Evolutionary conservation across 2,329 filamentous ascomycete species (phyloP).

Genomic region (Pseudocercospora musae): DNA sequence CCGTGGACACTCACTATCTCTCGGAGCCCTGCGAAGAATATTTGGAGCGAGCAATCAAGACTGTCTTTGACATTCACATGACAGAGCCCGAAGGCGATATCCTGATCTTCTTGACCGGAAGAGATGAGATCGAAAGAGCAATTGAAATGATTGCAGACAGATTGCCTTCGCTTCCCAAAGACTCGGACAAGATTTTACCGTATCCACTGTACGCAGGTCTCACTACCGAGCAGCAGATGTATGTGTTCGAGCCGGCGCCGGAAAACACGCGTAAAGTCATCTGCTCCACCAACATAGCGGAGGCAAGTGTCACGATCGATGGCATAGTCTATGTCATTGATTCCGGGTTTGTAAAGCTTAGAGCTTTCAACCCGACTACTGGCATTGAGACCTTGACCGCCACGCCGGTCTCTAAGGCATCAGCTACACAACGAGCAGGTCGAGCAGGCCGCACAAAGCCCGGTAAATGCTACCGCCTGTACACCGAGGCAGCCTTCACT

Average conservation of each 20-base stretch:
- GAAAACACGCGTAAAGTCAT: slow-evolving; percentile 86
- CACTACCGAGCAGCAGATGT: slow-evolving; percentile 88
- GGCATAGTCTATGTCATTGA: slow-evolving; percentile 91
- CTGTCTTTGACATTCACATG: slow-evolving; percentile 82
- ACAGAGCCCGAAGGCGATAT: slow-evolving; percentile 82
- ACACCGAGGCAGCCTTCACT: slow-evolving; percentile 71
- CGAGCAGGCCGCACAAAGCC: slow-evolving; percentile 83
- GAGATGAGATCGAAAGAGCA: slow-evolving; percentile 84
- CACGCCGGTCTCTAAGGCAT: slow-evolving; percentile 81
- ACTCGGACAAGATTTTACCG: slow-evolving; percentile 60
- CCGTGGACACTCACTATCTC: slow-evolving; percentile 81
- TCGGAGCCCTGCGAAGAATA: slow-evolving; percentile 80
- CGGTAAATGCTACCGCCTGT: slow-evolving; percentile 92
- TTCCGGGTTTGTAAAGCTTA: slow-evolving; percentile 83
- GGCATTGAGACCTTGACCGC: slow-evolving; percentile 85
- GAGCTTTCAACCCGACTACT: slow-evolving; percentile 77
- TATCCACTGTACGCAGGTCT: slow-evolving; percentile 87
- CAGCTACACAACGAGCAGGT: slow-evolving; percentile 86
- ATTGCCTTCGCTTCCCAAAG: slow-evolving; percentile 59
- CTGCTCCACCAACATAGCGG: slow-evolving; percentile 91
- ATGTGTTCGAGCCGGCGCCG: slow-evolving; percentile 81
- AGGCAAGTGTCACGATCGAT: slow-evolving; percentile 91
- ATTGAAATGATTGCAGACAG: slow-evolving; percentile 77
- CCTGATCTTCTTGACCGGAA: slow-evolving; percentile 83
- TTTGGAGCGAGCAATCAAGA: slow-evolving; percentile 74